Base-by-base conservation (phyloP, 148 eudicot genomes). In the Silene uniflora region DNA sequence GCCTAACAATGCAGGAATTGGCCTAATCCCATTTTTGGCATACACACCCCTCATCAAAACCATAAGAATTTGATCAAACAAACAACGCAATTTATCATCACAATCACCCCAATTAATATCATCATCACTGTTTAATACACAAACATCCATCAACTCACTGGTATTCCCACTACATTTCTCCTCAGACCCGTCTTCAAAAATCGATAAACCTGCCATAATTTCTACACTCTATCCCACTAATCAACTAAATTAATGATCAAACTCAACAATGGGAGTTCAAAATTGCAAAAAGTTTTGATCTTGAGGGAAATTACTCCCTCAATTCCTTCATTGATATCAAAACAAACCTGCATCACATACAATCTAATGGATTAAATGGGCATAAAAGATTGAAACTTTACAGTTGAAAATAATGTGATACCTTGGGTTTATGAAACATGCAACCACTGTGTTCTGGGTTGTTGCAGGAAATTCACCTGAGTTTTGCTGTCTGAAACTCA, bases 21-120 rank as follows among this genome's bases (percentile, higher is more conserved):
- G 91, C 83, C 89, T 77, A 77, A 84, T 69, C 62, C 78, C 76
- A 71, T 85, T 87, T 75, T 81, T 80, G 19, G 77, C 86, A 82
- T 75, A 79, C 16, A 84, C 78, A 54, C 89, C 91, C 44, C 82
- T 87, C 55, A 81, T 35, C 78, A 85, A 85, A 67, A 79, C 76
- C 83, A 76, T 67, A 22, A 86, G 81, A 32, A 86, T 85, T 83
- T 93, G 88, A 82, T 93, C 89, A 85, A 93, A 93, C 84, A 93
- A 75, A 23, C 81, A 55, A 23, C 89, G 76, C 52, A 88, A 69
- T 64, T 83, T 85, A n/a, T 77, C 88, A 75, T 84, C 84, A 79
- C 82, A 76, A 60, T 81, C 85, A 82, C 83, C 87, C 75, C 82
- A 80, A 67, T 85, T 79, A n/a, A 80, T 77, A 52, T 64, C 78